These are phyloP conservation scores for Pseudocercospora fijiensis DNA, from an alignment of 2,329 filamentous ascomycete species.

Conservation along the genomic window DNA sequence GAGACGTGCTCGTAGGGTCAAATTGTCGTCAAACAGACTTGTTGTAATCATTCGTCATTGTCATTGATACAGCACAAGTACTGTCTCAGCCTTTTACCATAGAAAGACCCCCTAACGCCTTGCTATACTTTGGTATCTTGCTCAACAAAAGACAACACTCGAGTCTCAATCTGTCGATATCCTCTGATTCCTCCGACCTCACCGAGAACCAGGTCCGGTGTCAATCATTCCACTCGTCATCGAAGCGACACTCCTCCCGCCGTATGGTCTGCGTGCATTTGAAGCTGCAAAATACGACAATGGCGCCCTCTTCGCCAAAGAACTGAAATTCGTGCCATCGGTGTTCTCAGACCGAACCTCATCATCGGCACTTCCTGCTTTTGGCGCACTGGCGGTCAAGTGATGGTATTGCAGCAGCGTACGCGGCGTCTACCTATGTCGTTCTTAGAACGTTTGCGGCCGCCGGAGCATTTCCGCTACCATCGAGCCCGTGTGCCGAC, in stretches of 20 bases:
- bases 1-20: not conserved
- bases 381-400: not conserved
- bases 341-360: not conserved
- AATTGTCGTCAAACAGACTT: too few relatives aligned
- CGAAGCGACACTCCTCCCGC: constrained; percentile 8
- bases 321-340: constrained; percentile 6
- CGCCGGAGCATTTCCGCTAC: constrained; percentile 4
- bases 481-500: not conserved
- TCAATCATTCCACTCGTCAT: constrained; percentile 5
- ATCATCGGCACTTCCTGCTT: not conserved
- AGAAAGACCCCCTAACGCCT: not conserved
- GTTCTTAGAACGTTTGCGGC: not conserved
- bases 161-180: constrained; percentile 1
- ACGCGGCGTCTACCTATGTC: constrained; percentile 8
- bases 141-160: not conserved
- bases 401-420: not conserved
- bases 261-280: constrained; percentile 3
- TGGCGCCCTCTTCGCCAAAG: constrained; percentile 1
- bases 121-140: not conserved
- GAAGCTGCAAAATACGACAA: not conserved
- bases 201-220: not conserved
- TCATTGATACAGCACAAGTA: not conserved
- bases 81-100: not conserved
- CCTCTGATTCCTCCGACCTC: too few relatives aligned
- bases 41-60: not conserved